Conservation (phyloP, 495 filamentous ascomycete genomes). For the Schizothecium vesticola region DNA sequence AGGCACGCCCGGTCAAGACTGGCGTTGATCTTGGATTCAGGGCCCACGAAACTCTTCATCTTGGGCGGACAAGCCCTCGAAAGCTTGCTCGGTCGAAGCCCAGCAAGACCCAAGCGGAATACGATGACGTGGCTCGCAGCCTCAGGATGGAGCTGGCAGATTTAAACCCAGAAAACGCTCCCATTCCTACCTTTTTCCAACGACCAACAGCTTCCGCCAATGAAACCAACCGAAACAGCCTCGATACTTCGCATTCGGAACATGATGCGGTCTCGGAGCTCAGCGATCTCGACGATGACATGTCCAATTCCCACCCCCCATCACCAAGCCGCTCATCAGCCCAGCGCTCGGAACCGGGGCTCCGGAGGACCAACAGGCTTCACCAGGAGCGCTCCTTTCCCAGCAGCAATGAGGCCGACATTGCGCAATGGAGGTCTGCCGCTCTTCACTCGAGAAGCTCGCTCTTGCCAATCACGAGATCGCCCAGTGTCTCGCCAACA, state of each 20-base stretch:
- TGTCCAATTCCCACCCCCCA: constrained; percentile 1
- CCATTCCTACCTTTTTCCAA: constrained; percentile 23
- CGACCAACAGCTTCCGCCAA: constrained; percentile 14
- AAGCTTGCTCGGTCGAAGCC: constrained; percentile 21
- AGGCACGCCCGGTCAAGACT: constrained; percentile 24
- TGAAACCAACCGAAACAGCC: neutral
- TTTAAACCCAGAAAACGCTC: constrained; percentile 13
- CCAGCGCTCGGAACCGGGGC: constrained; percentile 13
- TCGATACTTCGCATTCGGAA: constrained; percentile 3
- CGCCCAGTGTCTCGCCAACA: neutral
- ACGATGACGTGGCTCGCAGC: constrained; percentile 36
- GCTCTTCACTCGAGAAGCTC: constrained; percentile 15
- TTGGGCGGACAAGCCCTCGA: constrained; percentile 24
- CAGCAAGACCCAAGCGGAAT: constrained; percentile 31
- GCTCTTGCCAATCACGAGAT: neutral
- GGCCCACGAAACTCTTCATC: constrained; percentile 37
- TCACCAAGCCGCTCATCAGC: constrained; percentile 16
- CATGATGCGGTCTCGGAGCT: constrained; percentile 41
- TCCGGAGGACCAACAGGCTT: constrained; percentile 18
- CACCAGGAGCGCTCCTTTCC: constrained; percentile 6
- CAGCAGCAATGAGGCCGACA: constrained; percentile 5
- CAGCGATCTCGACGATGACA: constrained; percentile 41
- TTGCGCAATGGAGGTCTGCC: constrained; percentile 16
- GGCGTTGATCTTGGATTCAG: constrained; percentile 47
- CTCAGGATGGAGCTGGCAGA: constrained; percentile 38